These are phyloP conservation scores for Zelopaecilomyces penicillatus DNA, from an alignment of 2,329 filamentous ascomycete species.

Conservation along the genomic window DNA sequence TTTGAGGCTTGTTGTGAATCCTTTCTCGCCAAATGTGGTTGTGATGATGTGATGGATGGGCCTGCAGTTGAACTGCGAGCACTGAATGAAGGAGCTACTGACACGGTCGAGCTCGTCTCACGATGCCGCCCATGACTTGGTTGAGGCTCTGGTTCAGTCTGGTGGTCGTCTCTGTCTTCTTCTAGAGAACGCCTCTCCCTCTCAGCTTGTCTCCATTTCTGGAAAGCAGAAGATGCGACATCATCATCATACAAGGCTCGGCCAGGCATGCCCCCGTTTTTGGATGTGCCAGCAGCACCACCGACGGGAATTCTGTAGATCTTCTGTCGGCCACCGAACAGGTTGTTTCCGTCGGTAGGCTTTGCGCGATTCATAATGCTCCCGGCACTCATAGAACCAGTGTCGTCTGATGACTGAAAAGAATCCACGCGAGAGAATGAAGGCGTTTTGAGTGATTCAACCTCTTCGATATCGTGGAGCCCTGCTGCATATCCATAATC, in stretches of 20 bases:
- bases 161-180: slow-evolving; percentile 28
- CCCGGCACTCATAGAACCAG: slow-evolving; percentile 46
- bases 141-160: slow-evolving; percentile 38
- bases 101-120: slow-evolving; percentile 80
- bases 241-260: slow-evolving; percentile 79
- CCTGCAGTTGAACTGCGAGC: slow-evolving; percentile 75
- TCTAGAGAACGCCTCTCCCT: slow-evolving; percentile 43
- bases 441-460: slow-evolving; percentile 65
- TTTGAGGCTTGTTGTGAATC: slow-evolving; percentile 37
- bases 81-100: slow-evolving; percentile 54
- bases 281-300: slow-evolving; percentile 28
- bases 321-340: slow-evolving; percentile 94
- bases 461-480: slow-evolving; percentile 82
- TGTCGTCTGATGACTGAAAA: slow-evolving; percentile 62
- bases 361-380: slow-evolving; percentile 81
- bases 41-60: slow-evolving; percentile 72
- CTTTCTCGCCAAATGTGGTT: slow-evolving; percentile 45
- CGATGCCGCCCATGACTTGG: slow-evolving; percentile 64
- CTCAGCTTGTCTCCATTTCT: slow-evolving; percentile 59
- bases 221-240: slow-evolving; percentile 73
- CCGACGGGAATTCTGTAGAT: slow-evolving; percentile 73
- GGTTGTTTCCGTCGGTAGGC: slow-evolving; percentile 78
- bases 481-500: slow-evolving; percentile 54
- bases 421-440: slow-evolving; percentile 56
- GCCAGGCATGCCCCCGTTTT: slow-evolving; percentile 51